phyloP scores from a whole-genome alignment of 768 basidiomycete species.

The Suillus discolor region DNA sequence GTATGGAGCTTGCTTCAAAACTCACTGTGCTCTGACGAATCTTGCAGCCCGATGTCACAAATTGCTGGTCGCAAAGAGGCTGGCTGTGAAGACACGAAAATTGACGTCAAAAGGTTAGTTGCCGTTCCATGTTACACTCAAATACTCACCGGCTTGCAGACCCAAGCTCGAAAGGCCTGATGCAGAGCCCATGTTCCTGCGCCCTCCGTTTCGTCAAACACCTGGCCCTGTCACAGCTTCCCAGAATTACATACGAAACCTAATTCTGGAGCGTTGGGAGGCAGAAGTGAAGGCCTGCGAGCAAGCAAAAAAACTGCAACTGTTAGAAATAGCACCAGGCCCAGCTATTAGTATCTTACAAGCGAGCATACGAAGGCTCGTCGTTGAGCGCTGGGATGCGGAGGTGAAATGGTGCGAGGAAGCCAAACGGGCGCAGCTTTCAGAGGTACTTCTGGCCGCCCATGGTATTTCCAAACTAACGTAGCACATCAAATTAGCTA shows the following conservation, averaged over 20 bases:
- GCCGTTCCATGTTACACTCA: background rate
- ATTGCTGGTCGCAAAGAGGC: background rate
- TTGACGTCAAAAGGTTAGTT: background rate
- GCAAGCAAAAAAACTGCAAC: no score
- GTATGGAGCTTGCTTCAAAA: background rate
- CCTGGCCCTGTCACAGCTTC: background rate
- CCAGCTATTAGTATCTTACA: no score
- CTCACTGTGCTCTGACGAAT: background rate
- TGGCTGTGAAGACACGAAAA: background rate
- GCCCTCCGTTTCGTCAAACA: background rate
- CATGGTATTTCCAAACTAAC: background rate
- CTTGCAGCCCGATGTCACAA: background rate
- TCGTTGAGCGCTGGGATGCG: background rate
- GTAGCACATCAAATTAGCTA: background rate
- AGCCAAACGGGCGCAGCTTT: background rate
- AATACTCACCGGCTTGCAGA: background rate
- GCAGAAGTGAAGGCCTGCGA: no score
- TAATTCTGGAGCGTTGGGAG: background rate
- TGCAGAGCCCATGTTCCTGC: background rate
- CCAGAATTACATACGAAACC: background rate
- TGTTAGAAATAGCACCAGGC: no score
- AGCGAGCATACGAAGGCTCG: background rate
- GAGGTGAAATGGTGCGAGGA: background rate
- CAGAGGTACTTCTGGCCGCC: background rate
- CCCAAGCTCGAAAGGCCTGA: background rate